Evolutionary conservation across 306 rosid species (phyloP).

Genomic region (Cucumis hystrix): DNA sequence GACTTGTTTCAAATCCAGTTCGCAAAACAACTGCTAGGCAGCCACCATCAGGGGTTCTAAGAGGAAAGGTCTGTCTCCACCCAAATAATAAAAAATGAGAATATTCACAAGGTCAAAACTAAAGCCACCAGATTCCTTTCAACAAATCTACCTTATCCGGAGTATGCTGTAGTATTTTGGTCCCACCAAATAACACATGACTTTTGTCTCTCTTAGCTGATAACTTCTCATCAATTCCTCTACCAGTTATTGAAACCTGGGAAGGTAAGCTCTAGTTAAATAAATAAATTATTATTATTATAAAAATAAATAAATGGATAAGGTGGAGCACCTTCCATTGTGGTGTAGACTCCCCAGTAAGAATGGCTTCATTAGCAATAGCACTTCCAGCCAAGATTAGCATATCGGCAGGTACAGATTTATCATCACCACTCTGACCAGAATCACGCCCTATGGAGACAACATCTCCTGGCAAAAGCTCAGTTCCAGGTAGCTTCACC

Average conservation of each 20-base stretch:
- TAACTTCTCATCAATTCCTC: constrained; percentile 65
- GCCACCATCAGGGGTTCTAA: constrained; percentile 94
- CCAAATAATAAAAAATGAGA: constrained; percentile 8
- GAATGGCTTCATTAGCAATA: constrained; percentile 95
- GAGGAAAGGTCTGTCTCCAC: constrained; percentile 60
- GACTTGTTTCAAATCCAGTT: constrained; percentile 99
- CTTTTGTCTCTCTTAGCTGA: constrained; percentile 74
- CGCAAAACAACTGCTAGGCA: constrained; percentile 91
- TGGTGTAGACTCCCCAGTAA: constrained; percentile 99
- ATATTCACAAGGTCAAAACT: constrained; percentile 1
- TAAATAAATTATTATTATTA: too few relatives aligned
- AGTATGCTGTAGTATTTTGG: constrained; percentile 94
- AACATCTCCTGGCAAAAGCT: constrained; percentile 96
- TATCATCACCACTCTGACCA: constrained; percentile 82
- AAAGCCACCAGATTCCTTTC: background rate
- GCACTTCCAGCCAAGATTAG: constrained; percentile 93
- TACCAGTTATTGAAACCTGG: constrained; percentile 63
- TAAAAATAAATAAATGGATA: constrained; percentile 10
- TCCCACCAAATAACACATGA: constrained; percentile 92
- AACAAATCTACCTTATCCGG: constrained; percentile 63
- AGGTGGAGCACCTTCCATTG: constrained; percentile 89
- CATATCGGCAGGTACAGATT: constrained; percentile 97
- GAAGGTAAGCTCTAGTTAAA: constrained; percentile 12
- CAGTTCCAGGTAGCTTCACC: constrained; percentile 80
- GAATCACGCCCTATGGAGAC: constrained; percentile 87